Base-by-base conservation (phyloP, 2,329 filamentous ascomycete species). In the Fusarium napiforme region DNA sequence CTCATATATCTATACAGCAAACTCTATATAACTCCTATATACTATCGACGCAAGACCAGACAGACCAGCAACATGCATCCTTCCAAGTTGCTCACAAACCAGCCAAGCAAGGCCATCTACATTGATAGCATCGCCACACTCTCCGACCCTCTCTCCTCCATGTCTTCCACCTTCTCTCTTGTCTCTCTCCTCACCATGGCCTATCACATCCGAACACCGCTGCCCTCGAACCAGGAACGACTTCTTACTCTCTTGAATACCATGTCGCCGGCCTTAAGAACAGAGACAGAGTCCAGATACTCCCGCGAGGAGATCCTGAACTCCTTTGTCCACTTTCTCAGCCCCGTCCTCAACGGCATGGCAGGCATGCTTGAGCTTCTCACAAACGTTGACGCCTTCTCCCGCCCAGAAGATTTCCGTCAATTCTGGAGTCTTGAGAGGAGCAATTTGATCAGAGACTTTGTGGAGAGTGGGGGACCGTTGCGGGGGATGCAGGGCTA, bases 191-290 rank as follows among this genome's bases (percentile, higher is more conserved):
- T 82, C 57, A 72, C 79, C 42, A 74, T 82, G 58, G 77, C 81
- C 47, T 82, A 81, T 64, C 76, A 77, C 59, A 73, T 77, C 60
- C 75, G 75, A 37, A 75, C 72, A 36, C 79, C 80, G 14, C 69
- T 69, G 9, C 74, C 73, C 18, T 64, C 65, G 7, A 69, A 69
- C 50, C 76, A 81, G 46, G 73, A 77, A 37, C 80, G 78, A n/a
- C 80, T 82, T 59, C 68, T 78, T 47, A 80, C 78, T n/a, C 78
- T 82, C 64, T 70, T 82, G 64, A 74, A 80, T 60, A 81, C 81
- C 14, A 77, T 81, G 75, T 69, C 79, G 39, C 75, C 77, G n/a
- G 65, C 72, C 32, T 57, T 75, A 16, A 71, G 49, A 28, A 55
- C 67, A 60, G 64, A 64, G 28, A 39, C 52, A 32, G 61, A 68